Evolutionary conservation across 345 rosid species (phyloP), one percentile per base, ranked within the genome.

Genomic region (Stellera chamaejasme): DNA sequence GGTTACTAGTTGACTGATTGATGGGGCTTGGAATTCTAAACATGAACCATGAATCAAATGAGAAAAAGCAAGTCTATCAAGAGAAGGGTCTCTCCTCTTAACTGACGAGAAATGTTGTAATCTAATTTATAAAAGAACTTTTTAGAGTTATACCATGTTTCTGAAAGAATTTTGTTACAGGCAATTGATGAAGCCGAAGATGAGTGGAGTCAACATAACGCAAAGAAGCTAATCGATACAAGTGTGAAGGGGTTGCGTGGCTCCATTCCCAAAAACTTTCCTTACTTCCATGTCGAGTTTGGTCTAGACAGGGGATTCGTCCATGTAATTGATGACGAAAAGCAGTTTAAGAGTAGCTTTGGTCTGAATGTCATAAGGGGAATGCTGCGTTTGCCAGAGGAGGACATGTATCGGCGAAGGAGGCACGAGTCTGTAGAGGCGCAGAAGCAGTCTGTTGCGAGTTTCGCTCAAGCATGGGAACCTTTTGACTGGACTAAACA

Each of bases 111-210:
- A 28, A 28, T 28, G 36, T 28, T 28, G 6, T 6, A 6, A 28
- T 28, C 1, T 28, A 6, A 6, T 28, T 3, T 6, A 3, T 3
- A 3, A 3, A 28, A 28, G 36, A 28, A 28, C 36, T 28, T 28
- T 28, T 28, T 28, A 28, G 6, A 28, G 6, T 28, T n/a, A 43
- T 1, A 27, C 28, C 12, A 52, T 19, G 13, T 23, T 42, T 46
- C 62, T 67, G 45, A 72, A 10, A 48, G 11, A 11, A 26, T 45
- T 51, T 45, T 58, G 15, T 28, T 52, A 56, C 78, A 82, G 94
- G 98, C 97, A 10, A 93, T 93, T 11, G 95, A 93, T 9, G 97
- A 93, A 75, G 99, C 99, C 1, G 97, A 89, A 71, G 95, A 91
- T 13, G 97, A 93, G 59, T 93, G 96, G 99, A 93, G 96, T 80